phyloP scores from a whole-genome alignment of 2,329 filamentous ascomycete genomes.

The Pezicula carpinea region DNA sequence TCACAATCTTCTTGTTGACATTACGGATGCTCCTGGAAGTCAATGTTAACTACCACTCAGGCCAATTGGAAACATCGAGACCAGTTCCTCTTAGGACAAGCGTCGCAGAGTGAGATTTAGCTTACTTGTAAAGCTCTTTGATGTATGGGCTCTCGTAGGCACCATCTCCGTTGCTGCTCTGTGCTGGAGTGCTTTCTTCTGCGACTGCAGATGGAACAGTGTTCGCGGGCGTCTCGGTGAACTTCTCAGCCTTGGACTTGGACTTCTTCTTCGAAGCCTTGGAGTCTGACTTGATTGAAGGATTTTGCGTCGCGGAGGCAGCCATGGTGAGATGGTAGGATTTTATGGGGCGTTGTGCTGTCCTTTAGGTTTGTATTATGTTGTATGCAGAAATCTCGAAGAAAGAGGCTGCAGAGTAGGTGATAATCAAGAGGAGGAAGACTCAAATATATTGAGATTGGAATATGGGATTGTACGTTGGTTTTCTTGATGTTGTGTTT shows the following conservation, averaged over 20 bases:
- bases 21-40: slow-evolving; percentile 76
- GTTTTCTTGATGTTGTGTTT: background rate
- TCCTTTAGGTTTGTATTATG: slow-evolving; percentile 37
- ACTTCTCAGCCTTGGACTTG: slow-evolving; percentile 46
- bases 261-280: slow-evolving; percentile 69
- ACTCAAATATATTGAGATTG: background rate
- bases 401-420: background rate
- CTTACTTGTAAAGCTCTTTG: slow-evolving; percentile 86
- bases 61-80: slow-evolving; percentile 7
- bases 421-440: background rate
- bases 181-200: slow-evolving; percentile 41
- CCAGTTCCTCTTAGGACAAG: background rate
- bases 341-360: slow-evolving; percentile 22
- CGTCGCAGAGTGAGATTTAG: slow-evolving; percentile 3
- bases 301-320: slow-evolving; percentile 57
- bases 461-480: background rate
- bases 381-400: background rate
- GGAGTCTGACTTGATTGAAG: slow-evolving; percentile 55
- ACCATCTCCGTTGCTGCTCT: slow-evolving; percentile 43
- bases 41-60: slow-evolving; percentile 7
- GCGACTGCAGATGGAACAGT: slow-evolving; percentile 41
- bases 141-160: slow-evolving; percentile 71
- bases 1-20: slow-evolving; percentile 88
- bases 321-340: slow-evolving; percentile 47
- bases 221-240: slow-evolving; percentile 47